These are phyloP conservation scores for Fusarium dimerum DNA, from an alignment of 2,329 filamentous ascomycete species.

Conservation along the genomic window DNA sequence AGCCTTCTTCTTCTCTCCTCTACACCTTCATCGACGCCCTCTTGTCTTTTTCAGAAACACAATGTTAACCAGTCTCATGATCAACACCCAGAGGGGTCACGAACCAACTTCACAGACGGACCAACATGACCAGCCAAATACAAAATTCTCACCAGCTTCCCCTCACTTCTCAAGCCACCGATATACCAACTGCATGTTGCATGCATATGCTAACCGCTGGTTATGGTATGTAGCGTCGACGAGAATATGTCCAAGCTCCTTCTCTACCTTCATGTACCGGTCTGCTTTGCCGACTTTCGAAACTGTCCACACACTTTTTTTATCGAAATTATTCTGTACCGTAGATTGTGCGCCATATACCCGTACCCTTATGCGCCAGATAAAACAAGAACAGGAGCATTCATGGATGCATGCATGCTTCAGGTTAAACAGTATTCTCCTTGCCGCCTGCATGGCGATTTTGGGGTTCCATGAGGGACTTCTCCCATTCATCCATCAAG, in stretches of 20 bases:
- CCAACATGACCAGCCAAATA: no score
- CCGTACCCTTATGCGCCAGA: slow-evolving; percentile 17
- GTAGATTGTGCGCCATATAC: no score
- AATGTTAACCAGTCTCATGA: no score
- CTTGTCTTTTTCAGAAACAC: no score
- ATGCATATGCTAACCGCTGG: not conserved
- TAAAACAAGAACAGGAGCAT: slow-evolving; percentile 4
- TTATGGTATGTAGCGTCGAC: slow-evolving; percentile 18
- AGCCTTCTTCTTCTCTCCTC: no score
- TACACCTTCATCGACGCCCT: no score
- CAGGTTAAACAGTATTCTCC: slow-evolving; percentile 31
- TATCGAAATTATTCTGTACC: no score
- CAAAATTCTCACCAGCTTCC: no score
- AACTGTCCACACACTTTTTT: slow-evolving; percentile 11
- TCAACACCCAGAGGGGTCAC: no score
- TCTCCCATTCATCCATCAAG: slow-evolving; percentile 91
- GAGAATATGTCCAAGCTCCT: slow-evolving; percentile 13
- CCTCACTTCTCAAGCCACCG: not conserved
- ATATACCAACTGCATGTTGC: not conserved
- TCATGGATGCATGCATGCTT: no score
- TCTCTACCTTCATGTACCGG: slow-evolving; percentile 19
- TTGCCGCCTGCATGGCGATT: slow-evolving; percentile 30
- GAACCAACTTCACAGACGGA: no score
- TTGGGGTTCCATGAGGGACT: slow-evolving; percentile 41
- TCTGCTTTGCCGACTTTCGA: slow-evolving; percentile 18